Evolutionary conservation across 768 basidiomycete genomes (phyloP).

Genomic region (Kwoniella mangroviensis): DNA sequence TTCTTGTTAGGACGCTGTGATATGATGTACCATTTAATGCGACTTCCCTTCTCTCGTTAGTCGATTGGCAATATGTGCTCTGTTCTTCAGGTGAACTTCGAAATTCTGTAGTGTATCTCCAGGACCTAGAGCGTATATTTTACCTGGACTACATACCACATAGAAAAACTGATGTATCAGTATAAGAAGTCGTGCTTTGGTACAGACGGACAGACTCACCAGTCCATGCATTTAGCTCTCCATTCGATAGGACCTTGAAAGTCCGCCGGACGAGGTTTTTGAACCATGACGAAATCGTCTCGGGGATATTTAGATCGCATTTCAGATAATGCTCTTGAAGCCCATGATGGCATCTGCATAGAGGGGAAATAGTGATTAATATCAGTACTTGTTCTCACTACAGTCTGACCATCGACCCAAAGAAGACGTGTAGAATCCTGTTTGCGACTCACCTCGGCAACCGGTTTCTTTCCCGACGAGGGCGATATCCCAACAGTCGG

Average conservation of each 20-base stretch:
- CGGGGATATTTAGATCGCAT: conserved; percentile 76
- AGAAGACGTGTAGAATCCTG: too few relatives aligned
- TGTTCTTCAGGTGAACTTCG: conserved; percentile 76
- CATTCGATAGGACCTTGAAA: conserved; percentile 72
- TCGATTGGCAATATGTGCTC: conserved; percentile 54
- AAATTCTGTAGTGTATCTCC: conserved; percentile 85
- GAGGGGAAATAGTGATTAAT: too few relatives aligned
- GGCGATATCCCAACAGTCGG: neutral
- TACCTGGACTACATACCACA: conserved; percentile 41
- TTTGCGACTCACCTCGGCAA: neutral
- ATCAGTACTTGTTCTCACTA: too few relatives aligned
- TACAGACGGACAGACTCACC: conserved; percentile 62
- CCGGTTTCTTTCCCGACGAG: neutral
- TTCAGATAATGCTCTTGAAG: conserved; percentile 68
- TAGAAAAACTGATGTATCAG: neutral
- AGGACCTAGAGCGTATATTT: conserved; percentile 90
- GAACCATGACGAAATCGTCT: conserved; percentile 79
- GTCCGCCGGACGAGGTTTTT: conserved; percentile 63
- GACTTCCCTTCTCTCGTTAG: conserved; percentile 25
- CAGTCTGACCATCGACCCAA: too few relatives aligned
- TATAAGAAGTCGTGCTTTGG: neutral
- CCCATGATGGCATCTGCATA: conserved; percentile 70
- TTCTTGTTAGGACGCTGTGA: neutral
- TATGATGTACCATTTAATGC: neutral
- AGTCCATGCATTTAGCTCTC: conserved; percentile 95